Conservation (phyloP, 306 rosid genomes). For the Senna siamea region DNA sequence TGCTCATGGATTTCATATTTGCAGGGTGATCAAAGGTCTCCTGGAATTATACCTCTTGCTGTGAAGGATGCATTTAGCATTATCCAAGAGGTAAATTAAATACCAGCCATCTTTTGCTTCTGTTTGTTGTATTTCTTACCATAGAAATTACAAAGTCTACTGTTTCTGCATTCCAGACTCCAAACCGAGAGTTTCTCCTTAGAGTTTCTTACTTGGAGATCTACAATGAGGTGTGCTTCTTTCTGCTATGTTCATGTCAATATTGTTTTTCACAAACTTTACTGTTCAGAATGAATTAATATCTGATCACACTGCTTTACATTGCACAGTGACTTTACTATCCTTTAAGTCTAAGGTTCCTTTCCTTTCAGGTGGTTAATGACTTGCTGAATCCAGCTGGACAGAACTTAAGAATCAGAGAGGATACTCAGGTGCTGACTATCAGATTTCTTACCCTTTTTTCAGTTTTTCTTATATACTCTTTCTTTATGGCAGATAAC, state of each 20-base stretch:
- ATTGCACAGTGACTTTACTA: slow-evolving; percentile 19
- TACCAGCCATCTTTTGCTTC: slow-evolving; percentile 29
- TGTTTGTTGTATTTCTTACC: slow-evolving; percentile 35
- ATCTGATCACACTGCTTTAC: slow-evolving; percentile 36
- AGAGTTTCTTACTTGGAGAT: slow-evolving; percentile 95
- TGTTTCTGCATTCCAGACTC: slow-evolving; percentile 69
- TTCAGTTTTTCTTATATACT: slow-evolving; percentile 14
- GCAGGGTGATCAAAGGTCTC: slow-evolving; percentile 99
- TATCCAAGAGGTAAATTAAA: slow-evolving; percentile 88
- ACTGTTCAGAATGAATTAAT: slow-evolving; percentile 35
- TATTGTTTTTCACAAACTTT: slow-evolving; percentile 26
- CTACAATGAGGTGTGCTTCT: slow-evolving; percentile 86
- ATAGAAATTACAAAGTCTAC: slow-evolving; percentile 36
- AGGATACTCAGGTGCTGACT: slow-evolving; percentile 86
- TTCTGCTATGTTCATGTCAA: slow-evolving; percentile 31
- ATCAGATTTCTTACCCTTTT: slow-evolving; percentile 34
- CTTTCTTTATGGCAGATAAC: slow-evolving; percentile 26
- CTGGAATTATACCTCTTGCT: slow-evolving; percentile 97
- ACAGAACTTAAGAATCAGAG: slow-evolving; percentile 96
- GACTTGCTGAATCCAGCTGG: slow-evolving; percentile 98
- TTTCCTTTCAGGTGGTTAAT: slow-evolving; percentile 83
- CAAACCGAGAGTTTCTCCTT: slow-evolving; percentile 94
- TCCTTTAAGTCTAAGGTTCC: slow-evolving; percentile 17
- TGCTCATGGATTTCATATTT: slow-evolving; percentile 44
- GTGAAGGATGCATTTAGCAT: slow-evolving; percentile 99